A percentile compares a stretch with the other conserved stretches of the same genome.
These are phyloP conservation scores for Gigaspora rosea DNA, from an alignment of 192 early-diverging fungal species.

Conservation along the genomic window DNA sequence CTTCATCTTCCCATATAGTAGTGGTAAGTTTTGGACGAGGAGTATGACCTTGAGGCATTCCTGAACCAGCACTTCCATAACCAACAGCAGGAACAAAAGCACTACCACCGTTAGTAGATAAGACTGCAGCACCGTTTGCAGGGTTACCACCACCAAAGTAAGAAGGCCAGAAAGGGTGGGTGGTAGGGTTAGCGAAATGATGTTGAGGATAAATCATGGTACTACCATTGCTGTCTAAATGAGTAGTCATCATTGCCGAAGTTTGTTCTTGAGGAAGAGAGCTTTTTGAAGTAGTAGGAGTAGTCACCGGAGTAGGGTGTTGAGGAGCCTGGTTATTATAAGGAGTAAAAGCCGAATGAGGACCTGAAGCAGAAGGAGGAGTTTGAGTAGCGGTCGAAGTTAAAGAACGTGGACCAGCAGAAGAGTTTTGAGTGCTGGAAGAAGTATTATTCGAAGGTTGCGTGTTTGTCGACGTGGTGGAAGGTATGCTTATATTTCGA, in stretches of 20 bases:
- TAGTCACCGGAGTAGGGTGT: constrained; percentile 32
- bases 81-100: constrained; percentile 30
- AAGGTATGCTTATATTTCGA: not conserved
- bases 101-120: not conserved
- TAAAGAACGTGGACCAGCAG: constrained; percentile 28
- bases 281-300: constrained; percentile 12
- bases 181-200: constrained; percentile 21
- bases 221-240: constrained; percentile 24
- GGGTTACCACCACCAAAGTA: constrained; percentile 8
- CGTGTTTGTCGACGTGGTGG: constrained; percentile 14
- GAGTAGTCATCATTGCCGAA: constrained; percentile 23
- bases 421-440: constrained; percentile 25
- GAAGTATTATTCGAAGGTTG: constrained; percentile 17
- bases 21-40: constrained; percentile 62
- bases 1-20: constrained; percentile 84
- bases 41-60: not conserved
- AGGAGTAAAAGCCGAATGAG: constrained; percentile 21
- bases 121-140: constrained; percentile 13
- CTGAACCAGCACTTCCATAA: not conserved
- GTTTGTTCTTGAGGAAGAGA: constrained; percentile 6
- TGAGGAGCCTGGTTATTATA: constrained; percentile 24
- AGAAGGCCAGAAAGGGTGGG: constrained; percentile 1
- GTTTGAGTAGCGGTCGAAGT: constrained; percentile 2
- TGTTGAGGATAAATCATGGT: constrained; percentile 28
- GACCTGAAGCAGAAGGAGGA: not conserved